These are phyloP conservation scores for Penicillium psychrofluorescens DNA, from an alignment of 495 filamentous ascomycete species.

Conservation along the genomic window DNA sequence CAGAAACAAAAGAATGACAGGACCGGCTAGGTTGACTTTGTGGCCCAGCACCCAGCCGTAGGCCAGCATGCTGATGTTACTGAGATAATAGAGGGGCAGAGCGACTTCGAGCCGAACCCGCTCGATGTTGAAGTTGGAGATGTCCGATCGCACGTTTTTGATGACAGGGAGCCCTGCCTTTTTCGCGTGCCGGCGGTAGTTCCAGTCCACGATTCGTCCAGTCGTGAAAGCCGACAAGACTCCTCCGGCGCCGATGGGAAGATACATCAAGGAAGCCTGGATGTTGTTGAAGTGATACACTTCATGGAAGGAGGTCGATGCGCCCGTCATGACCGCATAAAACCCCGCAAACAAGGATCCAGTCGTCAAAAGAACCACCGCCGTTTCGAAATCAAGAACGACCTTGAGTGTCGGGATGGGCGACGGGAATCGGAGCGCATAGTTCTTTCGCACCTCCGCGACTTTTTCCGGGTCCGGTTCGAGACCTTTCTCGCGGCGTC, in stretches of 20 bases:
- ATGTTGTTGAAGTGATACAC: constrained; percentile 42
- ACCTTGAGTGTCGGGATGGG: constrained; percentile 60
- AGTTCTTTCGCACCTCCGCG: constrained; percentile 3
- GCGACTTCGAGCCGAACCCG: constrained; percentile 51
- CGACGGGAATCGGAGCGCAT: constrained; percentile 59
- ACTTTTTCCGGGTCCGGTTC: not conserved
- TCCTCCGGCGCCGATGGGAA: constrained; percentile 45
- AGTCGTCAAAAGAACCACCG: constrained; percentile 34
- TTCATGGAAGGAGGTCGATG: constrained; percentile 31
- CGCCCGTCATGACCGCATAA: constrained; percentile 28
- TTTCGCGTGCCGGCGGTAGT: constrained; percentile 35
- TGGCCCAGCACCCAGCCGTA: constrained; percentile 34
- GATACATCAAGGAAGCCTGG: constrained; percentile 39
- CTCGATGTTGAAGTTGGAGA: constrained; percentile 56
- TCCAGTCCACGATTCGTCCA: constrained; percentile 63
- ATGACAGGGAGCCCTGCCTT: constrained; percentile 37
- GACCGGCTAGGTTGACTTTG: constrained; percentile 31
- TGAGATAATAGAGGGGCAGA: constrained; percentile 25
- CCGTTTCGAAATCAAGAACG: constrained; percentile 46
- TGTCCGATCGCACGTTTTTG: constrained; percentile 43
- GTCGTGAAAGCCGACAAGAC: constrained; percentile 81
- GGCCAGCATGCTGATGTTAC: constrained; percentile 27
- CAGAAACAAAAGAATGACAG: constrained; percentile 49
- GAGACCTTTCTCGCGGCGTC: constrained; percentile 10
- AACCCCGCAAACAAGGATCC: constrained; percentile 40